phyloP scores from a whole-genome alignment of 257 asterid species.

The Nicotiana otophora region DNA sequence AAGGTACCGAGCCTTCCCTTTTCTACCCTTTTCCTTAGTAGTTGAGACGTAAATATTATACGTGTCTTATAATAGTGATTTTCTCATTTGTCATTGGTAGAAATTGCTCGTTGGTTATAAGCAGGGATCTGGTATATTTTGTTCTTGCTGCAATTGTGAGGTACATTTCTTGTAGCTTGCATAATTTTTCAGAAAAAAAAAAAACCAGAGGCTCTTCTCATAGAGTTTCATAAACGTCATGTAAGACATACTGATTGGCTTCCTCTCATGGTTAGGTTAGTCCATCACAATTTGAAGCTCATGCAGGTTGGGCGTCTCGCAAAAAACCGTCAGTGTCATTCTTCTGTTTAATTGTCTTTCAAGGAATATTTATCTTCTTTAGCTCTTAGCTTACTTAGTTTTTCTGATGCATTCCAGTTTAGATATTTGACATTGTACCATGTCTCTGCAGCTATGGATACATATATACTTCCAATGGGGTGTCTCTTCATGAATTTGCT shows the following conservation, averaged over 20 bases:
- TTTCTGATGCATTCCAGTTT: not conserved
- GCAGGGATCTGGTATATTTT: conserved; percentile 76
- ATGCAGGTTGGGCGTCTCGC: conserved; percentile 99
- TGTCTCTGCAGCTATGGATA: conserved; percentile 8
- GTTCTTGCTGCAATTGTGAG: conserved; percentile 84
- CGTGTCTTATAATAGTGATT: conserved; percentile 11
- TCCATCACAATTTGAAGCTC: conserved; percentile 96
- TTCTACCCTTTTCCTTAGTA: not conserved
- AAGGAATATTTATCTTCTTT: not conserved
- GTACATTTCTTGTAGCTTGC: conserved; percentile 33
- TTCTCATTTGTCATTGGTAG: conserved; percentile 33
- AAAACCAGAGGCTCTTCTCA: not conserved
- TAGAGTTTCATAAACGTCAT: not conserved
- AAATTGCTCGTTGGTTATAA: conserved; percentile 85
- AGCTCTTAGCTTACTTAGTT: conserved; percentile 14
- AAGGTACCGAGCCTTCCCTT: conserved; percentile 39
- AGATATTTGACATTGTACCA: not conserved
- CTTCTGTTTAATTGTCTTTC: conserved; percentile 3
- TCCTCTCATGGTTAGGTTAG: conserved; percentile 64
- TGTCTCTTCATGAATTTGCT: conserved; percentile 90
- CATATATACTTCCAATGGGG: conserved; percentile 89
- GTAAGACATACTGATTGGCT: conserved; percentile 7
- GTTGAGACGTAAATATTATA: not conserved
- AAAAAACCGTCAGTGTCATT: conserved; percentile 75
- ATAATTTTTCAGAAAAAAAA: conserved; percentile 6